Conservation (phyloP, 148 eudicot genomes). For the Pharnaceum exiguum region DNA sequence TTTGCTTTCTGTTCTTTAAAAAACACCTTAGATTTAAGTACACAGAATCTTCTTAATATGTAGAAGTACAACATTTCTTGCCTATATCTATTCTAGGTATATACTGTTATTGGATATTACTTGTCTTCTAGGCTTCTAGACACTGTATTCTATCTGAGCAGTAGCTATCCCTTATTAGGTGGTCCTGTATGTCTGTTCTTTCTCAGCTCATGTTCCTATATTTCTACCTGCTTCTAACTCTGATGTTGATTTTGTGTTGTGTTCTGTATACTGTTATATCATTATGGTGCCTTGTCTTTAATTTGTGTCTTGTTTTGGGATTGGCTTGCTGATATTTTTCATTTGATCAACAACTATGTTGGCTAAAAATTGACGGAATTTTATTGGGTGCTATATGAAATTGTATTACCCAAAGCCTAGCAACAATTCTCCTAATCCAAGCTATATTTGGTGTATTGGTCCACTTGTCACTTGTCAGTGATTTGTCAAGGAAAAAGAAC, state of each 20-base stretch:
- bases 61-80: too few relatives aligned
- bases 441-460: constrained; percentile 4
- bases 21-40: neutral
- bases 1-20: neutral
- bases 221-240: too few relatives aligned
- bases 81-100: too few relatives aligned
- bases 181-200: too few relatives aligned
- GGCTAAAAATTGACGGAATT: constrained; percentile 2
- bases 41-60: neutral
- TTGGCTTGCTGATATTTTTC: neutral
- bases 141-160: too few relatives aligned
- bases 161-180: too few relatives aligned
- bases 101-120: too few relatives aligned
- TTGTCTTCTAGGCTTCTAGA: too few relatives aligned
- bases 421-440: neutral
- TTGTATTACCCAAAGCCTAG: neutral
- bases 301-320: neutral
- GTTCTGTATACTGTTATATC: too few relatives aligned
- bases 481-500: constrained; percentile 4
- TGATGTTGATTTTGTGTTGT: too few relatives aligned
- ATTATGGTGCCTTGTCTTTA: neutral
- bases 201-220: too few relatives aligned
- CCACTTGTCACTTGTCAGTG: constrained; percentile 11
- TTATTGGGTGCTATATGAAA: neutral
- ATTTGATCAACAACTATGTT: neutral